A percentile compares a stretch with the other conserved stretches of the same genome.
Evolutionary conservation across 2,329 filamentous ascomycete genomes (phyloP).

Genomic region (Monosporascus ibericus): DNA sequence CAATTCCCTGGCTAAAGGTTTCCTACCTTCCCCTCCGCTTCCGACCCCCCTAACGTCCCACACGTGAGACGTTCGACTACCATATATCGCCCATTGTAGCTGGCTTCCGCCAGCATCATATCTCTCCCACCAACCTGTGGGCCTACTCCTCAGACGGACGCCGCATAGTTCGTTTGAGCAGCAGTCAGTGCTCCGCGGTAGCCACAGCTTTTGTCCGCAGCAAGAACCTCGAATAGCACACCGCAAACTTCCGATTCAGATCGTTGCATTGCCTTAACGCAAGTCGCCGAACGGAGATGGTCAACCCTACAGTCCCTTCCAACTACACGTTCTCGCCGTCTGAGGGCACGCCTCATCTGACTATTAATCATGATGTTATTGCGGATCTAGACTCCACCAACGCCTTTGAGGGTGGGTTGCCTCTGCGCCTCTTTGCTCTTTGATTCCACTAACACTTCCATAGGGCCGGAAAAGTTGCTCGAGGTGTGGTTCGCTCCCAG

Average conservation of each 20-base stretch:
- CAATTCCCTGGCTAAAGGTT: slow-evolving; percentile 80
- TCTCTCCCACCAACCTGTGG: slow-evolving; percentile 64
- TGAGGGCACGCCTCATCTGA: slow-evolving; percentile 79
- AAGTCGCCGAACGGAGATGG: slow-evolving; percentile 59
- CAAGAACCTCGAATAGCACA: slow-evolving; percentile 12
- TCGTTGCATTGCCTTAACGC: slow-evolving; percentile 16
- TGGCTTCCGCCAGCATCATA: slow-evolving; percentile 79
- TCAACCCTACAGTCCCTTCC: slow-evolving; percentile 72
- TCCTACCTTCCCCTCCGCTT: slow-evolving; percentile 77
- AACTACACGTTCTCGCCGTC: slow-evolving; percentile 80
- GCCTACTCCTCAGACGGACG: slow-evolving; percentile 95
- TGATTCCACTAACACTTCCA: not conserved
- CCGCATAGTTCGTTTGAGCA: slow-evolving; percentile 94
- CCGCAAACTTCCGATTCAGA: slow-evolving; percentile 11
- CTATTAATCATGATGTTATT: slow-evolving; percentile 93
- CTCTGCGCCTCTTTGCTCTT: slow-evolving; percentile 4
- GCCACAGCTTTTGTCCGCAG: slow-evolving; percentile 29
- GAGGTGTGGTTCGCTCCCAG: slow-evolving; percentile 97
- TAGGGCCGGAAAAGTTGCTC: slow-evolving; percentile 90
- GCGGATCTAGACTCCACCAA: slow-evolving; percentile 90
- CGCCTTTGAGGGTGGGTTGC: slow-evolving; percentile 76
- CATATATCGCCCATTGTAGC: slow-evolving; percentile 53
- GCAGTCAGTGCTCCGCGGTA: slow-evolving; percentile 94
- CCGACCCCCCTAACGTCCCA: slow-evolving; percentile 86
- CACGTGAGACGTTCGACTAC: slow-evolving; percentile 54